Percentiles rank a stretch among this genome's conserved stretches.
Conservation (phyloP, 2,329 filamentous ascomycete species). For the Colletotrichum kahawae region DNA sequence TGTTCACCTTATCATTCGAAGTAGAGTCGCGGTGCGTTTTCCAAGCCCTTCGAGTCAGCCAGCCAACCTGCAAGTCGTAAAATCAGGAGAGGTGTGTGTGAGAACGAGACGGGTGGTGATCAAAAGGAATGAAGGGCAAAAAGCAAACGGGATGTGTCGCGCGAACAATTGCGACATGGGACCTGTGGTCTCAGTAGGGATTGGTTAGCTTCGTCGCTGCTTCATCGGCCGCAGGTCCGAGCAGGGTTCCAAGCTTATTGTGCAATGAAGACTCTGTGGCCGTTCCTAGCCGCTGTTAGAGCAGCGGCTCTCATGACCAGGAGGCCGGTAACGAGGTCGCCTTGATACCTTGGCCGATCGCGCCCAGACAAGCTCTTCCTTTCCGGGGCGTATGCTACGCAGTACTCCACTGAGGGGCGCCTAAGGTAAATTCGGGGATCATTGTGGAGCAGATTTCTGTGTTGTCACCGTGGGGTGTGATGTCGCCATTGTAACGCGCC, state of each 20-base stretch:
- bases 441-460: neutral
- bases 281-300: neutral
- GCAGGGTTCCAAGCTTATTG: neutral
- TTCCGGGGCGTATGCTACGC: neutral
- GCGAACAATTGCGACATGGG: conserved; percentile 1
- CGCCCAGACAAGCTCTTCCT: neutral
- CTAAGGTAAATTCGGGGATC: neutral
- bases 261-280: neutral
- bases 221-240: neutral
- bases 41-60: neutral
- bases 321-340: conserved; percentile 6
- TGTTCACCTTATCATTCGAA: neutral
- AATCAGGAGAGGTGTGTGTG: neutral
- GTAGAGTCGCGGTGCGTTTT: neutral
- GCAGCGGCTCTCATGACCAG: neutral
- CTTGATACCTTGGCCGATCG: neutral
- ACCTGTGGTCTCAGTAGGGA: neutral
- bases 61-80: neutral
- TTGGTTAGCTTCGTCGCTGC: neutral
- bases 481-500: neutral
- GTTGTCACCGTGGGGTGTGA: conserved; percentile 10
- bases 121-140: neutral
- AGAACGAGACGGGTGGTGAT: neutral
- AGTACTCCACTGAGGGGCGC: neutral
- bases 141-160: neutral